Evolutionary conservation across 164 flowering plant genomes (phyloP).

Genomic region (Umbilicus rupestris): DNA sequence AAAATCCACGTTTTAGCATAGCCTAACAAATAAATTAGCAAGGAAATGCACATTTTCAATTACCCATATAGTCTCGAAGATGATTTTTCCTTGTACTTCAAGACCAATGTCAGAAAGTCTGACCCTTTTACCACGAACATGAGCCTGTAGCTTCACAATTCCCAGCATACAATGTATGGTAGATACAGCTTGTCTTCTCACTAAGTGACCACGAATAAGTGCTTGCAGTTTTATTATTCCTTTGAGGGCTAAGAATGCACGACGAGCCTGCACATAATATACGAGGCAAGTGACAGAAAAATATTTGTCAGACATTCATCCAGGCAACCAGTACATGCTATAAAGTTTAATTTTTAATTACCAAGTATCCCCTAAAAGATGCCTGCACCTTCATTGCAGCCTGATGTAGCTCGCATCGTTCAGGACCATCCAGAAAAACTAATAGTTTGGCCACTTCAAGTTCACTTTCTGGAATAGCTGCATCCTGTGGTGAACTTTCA

Average conservation of each 20-base stretch:
- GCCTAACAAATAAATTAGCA: background rate
- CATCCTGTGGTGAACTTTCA: slow-evolving; percentile 14
- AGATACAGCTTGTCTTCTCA: slow-evolving; percentile 79
- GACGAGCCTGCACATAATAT: slow-evolving; percentile 62
- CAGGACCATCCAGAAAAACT: slow-evolving; percentile 26
- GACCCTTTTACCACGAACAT: slow-evolving; percentile 56
- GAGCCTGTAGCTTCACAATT: slow-evolving; percentile 68
- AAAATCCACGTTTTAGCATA: too few relatives aligned
- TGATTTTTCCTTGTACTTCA: slow-evolving; percentile 28
- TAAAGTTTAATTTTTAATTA: slow-evolving; percentile 18
- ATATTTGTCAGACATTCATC: background rate
- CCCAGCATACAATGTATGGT: slow-evolving; percentile 54
- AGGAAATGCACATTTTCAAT: background rate
- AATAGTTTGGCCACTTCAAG: slow-evolving; percentile 13
- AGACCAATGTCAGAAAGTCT: slow-evolving; percentile 38
- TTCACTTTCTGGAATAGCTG: slow-evolving; percentile 15
- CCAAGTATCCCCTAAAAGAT: slow-evolving; percentile 85
- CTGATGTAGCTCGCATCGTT: slow-evolving; percentile 30
- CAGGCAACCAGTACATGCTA: background rate
- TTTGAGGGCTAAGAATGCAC: slow-evolving; percentile 81
- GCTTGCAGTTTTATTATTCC: slow-evolving; percentile 97
- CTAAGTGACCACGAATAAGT: slow-evolving; percentile 89
- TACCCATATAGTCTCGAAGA: slow-evolving; percentile 14
- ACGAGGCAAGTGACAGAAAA: background rate
- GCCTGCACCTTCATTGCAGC: slow-evolving; percentile 85